A percentile compares a stretch with the other conserved stretches of the same genome.
Evolutionary conservation across 495 filamentous ascomycete genomes (phyloP).

Genomic region (Diplogelasinospora grovesii): DNA sequence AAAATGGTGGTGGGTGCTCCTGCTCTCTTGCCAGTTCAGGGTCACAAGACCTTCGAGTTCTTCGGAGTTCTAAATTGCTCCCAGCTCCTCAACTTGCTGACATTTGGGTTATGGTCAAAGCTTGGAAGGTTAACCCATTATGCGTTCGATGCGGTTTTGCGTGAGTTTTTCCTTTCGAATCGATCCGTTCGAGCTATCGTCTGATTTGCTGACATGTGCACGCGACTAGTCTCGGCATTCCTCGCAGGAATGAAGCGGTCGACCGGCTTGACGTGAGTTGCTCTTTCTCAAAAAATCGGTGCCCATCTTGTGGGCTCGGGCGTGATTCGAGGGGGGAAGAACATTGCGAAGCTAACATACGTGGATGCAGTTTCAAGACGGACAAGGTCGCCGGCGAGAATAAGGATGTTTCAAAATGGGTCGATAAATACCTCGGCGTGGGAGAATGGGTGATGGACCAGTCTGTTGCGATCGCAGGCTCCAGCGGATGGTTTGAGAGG

Average conservation of each 20-base stretch:
- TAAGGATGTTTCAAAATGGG: conserved; percentile 80
- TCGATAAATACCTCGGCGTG: conserved; percentile 90
- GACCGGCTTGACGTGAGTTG: conserved; percentile 91
- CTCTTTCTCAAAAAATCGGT: conserved; percentile 1
- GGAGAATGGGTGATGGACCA: conserved; percentile 99
- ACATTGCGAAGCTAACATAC: conserved; percentile 19
- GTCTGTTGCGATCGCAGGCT: conserved; percentile 82
- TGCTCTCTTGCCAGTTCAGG: neutral
- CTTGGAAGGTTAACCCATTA: conserved; percentile 89
- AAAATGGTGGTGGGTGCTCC: conserved; percentile 41
- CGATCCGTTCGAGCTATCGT: neutral
- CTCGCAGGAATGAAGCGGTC: conserved; percentile 94
- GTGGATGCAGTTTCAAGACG: conserved; percentile 65
- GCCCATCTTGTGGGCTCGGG: neutral
- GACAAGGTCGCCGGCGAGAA: conserved; percentile 75
- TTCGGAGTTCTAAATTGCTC: conserved; percentile 28
- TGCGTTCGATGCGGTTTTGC: conserved; percentile 90
- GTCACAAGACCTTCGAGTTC: conserved; percentile 7
- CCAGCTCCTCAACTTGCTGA: conserved; percentile 57
- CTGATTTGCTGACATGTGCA: conserved; percentile 1
- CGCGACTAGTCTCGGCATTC: conserved; percentile 73
- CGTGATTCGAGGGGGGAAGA: neutral
- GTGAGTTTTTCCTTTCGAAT: conserved; percentile 43
- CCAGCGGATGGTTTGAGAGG: conserved; percentile 83
- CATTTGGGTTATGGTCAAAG: conserved; percentile 60